phyloP scores from a whole-genome alignment of 768 basidiomycete species.

The Sarcomyxa edulis region DNA sequence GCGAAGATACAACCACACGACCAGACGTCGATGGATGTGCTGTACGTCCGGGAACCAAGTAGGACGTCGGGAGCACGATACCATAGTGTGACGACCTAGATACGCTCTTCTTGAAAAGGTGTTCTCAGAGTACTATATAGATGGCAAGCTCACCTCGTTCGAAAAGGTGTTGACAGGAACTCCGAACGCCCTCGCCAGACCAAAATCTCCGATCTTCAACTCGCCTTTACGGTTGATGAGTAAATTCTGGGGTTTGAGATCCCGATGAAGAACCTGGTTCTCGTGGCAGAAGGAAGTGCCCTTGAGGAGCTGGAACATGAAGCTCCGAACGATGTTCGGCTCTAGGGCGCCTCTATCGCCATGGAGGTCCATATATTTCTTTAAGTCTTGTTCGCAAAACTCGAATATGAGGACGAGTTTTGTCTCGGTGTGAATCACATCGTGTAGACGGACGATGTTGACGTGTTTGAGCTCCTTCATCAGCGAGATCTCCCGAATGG shows the following conservation, averaged over 20 bases:
- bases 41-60: conserved; percentile 94
- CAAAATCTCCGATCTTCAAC: conserved; percentile 96
- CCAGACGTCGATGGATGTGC: conserved; percentile 98
- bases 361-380: conserved; percentile 98
- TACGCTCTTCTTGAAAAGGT: neutral
- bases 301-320: conserved; percentile 96
- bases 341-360: conserved; percentile 95
- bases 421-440: conserved; percentile 98
- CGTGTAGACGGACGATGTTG: conserved; percentile 97
- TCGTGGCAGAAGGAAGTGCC: conserved; percentile 99
- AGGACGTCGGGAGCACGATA: conserved; percentile 98
- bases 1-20: conserved; percentile 99
- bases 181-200: conserved; percentile 94
- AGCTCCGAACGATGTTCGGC: conserved; percentile 85
- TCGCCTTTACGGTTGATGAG: conserved; percentile 97
- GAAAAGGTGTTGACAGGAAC: conserved; percentile 99
- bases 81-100: conserved; percentile 94
- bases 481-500: conserved; percentile 96
- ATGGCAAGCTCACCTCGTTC: conserved; percentile 62
- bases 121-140: no score
- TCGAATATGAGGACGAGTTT: conserved; percentile 98
- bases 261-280: conserved; percentile 95
- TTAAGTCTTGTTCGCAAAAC: conserved; percentile 96
- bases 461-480: conserved; percentile 99
- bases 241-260: conserved; percentile 97